Base-by-base conservation (phyloP, 2,329 filamentous ascomycete species). In the Stemphylium vesicarium region DNA sequence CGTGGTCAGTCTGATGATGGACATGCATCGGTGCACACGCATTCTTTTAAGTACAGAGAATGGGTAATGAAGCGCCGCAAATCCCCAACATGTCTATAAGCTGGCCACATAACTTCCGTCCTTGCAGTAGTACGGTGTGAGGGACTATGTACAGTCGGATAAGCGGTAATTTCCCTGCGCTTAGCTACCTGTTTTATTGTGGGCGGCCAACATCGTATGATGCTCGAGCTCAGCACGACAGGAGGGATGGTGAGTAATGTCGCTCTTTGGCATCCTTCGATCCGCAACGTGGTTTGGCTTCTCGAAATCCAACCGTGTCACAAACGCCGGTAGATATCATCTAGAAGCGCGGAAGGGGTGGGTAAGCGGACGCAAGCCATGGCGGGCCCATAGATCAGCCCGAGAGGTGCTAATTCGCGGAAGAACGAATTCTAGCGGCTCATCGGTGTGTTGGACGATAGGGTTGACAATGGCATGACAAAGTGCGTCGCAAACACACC, bases 121-220 rank as follows among this genome's bases (percentile, higher is more conserved):
- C 56, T 59, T 65, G 68, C 67, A 69, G 62, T 56, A 61, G 64
- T 45, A 53, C 50, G 41, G 40, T 47, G 26, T 53, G 59, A 59
- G 53, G 58, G 44, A 60, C 56, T 38, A 59, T 50, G 54, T 46
- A 16, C 42, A 47, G 52, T 58, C 58, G 60, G 63, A 60, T 57
- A 56, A 58, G 60, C 39, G 59, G 56, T 60, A 53, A 50, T 59
- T 56, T 56, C 54, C 58, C 61, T 43, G 58, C 52, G 46, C 58
- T 64, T 63, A 64, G 64, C 65, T 57, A 49, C 44, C 41, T 53
- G 32, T 53, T 46, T 57, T 53, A 50, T 43, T 55, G 40, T 40
- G 32, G 35, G 29, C 18, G 6, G n/a, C 36, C 26, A 20, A 24
- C 16, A 36, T 44, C 32, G 51, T 50, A 42, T 48, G 33, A 42